Percentiles rank a stretch among this genome's conserved stretches.
phyloP scores from a whole-genome alignment of 192 early-diverging fungal species.

The Dissophora globulifera region DNA sequence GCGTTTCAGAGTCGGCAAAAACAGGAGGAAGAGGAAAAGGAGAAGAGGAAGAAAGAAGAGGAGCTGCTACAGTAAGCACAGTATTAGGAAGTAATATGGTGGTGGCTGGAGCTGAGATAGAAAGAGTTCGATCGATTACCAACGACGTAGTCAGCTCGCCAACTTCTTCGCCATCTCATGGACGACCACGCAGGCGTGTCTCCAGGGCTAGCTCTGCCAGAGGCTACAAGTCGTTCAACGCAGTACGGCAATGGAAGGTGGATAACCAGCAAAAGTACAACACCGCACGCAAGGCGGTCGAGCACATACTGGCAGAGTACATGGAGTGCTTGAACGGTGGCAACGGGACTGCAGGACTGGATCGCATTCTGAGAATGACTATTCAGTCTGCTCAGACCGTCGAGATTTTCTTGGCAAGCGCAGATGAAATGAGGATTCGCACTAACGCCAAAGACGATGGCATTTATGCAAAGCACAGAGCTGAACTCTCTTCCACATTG shows the following conservation, averaged over 20 bases:
- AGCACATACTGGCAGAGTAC: conserved; percentile 26
- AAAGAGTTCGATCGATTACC: too few relatives aligned
- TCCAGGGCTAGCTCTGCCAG: conserved; percentile 42
- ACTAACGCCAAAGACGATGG: conserved; percentile 31
- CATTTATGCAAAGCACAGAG: conserved; percentile 6
- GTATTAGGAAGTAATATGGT: too few relatives aligned
- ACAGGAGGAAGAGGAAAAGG: not conserved
- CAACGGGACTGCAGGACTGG: not conserved
- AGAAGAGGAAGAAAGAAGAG: too few relatives aligned
- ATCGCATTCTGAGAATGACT: conserved; percentile 15
- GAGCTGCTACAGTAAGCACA: too few relatives aligned
- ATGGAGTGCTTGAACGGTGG: conserved; percentile 30
- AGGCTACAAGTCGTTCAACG: conserved; percentile 51
- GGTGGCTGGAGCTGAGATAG: too few relatives aligned
- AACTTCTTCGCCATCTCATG: conserved; percentile 4
- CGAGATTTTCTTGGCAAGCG: conserved; percentile 31
- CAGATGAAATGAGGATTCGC: conserved; percentile 24
- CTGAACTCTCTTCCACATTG: conserved; percentile 13
- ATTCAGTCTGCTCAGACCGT: conserved; percentile 18
- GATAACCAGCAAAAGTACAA: conserved; percentile 32
- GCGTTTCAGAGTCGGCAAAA: not conserved
- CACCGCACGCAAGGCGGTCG: conserved; percentile 22
- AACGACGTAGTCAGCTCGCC: conserved; percentile 1
- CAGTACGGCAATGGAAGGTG: conserved; percentile 37
- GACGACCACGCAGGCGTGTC: conserved; percentile 24